These are phyloP conservation scores for Penicillium sp. DNA, from an alignment of 2,329 filamentous ascomycete genomes.

Conservation along the genomic window DNA sequence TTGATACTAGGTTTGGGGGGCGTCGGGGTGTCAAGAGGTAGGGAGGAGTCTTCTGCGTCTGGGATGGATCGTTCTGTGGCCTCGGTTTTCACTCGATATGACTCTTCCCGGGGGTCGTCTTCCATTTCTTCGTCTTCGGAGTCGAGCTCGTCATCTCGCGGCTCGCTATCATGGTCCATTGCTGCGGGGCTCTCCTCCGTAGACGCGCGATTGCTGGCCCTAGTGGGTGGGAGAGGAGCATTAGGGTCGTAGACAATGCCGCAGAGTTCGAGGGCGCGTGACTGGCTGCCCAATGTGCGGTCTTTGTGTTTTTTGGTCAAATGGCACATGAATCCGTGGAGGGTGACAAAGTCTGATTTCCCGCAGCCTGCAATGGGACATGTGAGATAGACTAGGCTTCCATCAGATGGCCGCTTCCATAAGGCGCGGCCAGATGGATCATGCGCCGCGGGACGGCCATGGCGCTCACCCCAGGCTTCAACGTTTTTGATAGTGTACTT, in stretches of 20 bases:
- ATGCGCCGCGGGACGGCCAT: constrained; percentile 41
- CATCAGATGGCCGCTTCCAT: constrained; percentile 42
- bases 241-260: constrained; percentile 39
- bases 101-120: constrained; percentile 23
- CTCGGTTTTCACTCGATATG: constrained; percentile 32
- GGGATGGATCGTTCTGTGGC: constrained; percentile 23
- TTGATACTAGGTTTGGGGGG: constrained; percentile 20
- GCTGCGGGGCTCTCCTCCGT: constrained; percentile 35
- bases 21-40: constrained; percentile 11
- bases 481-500: constrained; percentile 45
- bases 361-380: constrained; percentile 39
- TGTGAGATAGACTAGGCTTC: constrained; percentile 39
- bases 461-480: constrained; percentile 42
- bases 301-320: constrained; percentile 44
- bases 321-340: constrained; percentile 45
- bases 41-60: constrained; percentile 10
- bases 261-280: constrained; percentile 40
- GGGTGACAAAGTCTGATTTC: constrained; percentile 42
- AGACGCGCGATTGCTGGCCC: constrained; percentile 32
- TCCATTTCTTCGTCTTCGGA: constrained; percentile 30
- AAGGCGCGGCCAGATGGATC: constrained; percentile 39
- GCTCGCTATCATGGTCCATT: constrained; percentile 31
- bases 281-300: constrained; percentile 40
- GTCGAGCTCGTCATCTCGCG: constrained; percentile 31
- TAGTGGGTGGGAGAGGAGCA: constrained; percentile 35